Conservation (phyloP, 1,139 yeast genomes). For the Schwanniomyces etchellsii region DNA sequence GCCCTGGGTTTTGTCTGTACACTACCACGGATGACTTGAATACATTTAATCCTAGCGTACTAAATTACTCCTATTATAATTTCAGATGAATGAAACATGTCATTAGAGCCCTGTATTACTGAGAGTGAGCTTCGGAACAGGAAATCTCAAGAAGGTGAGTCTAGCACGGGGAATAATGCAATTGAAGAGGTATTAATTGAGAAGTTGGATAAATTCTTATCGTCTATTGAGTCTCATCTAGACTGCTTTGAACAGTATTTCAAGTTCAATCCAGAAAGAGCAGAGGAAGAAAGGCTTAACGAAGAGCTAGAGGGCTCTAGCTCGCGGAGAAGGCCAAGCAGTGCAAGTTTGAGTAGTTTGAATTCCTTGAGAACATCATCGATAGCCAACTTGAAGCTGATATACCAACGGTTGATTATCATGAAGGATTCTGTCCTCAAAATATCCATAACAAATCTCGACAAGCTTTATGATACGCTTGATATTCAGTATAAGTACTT, state of each 20-base stretch:
- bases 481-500: slow-evolving; percentile 53
- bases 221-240: slow-evolving; percentile 48
- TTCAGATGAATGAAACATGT: neutral
- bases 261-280: slow-evolving; percentile 21
- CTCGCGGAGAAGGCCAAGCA: slow-evolving; percentile 17
- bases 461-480: slow-evolving; percentile 42
- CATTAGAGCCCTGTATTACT: neutral
- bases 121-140: neutral
- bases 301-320: slow-evolving; percentile 3
- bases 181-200: slow-evolving; percentile 48
- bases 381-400: slow-evolving; percentile 27
- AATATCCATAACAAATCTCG: slow-evolving; percentile 39
- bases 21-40: too few species aligned
- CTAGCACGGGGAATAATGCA: slow-evolving; percentile 11
- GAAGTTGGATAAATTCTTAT: slow-evolving; percentile 46
- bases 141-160: neutral
- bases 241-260: slow-evolving; percentile 50
- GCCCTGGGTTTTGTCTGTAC: too few species aligned
- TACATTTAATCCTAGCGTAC: too few species aligned
- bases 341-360: slow-evolving; percentile 24
- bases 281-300: slow-evolving; percentile 6
- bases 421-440: slow-evolving; percentile 40
- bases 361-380: slow-evolving; percentile 29
- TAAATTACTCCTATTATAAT: too few species aligned
- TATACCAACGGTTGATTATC: slow-evolving; percentile 38